These are phyloP conservation scores for Gracilaria caudata DNA, from an alignment of 23 red algal species.

Conservation along the genomic window DNA sequence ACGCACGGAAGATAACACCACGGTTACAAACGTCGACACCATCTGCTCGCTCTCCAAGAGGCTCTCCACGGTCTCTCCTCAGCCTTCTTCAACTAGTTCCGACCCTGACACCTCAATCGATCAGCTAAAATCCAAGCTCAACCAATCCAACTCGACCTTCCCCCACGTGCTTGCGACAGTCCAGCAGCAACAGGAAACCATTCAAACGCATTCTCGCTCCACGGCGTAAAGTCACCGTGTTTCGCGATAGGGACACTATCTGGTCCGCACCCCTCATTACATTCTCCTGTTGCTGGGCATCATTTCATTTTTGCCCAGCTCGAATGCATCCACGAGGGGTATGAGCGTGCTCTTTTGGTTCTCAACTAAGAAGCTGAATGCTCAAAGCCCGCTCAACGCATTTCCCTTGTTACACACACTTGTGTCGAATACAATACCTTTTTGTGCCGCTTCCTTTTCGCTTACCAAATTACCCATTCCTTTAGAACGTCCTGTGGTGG, in stretches of 20 bases:
- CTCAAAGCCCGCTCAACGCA: not conserved
- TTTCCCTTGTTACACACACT: not conserved
- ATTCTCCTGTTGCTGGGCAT: not conserved
- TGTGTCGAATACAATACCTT: not conserved
- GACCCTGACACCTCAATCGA: conserved; percentile 5
- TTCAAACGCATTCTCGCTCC: conserved; percentile 31
- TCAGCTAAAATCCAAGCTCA: conserved; percentile 30
- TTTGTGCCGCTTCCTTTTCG: not conserved
- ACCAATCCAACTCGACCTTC: conserved; percentile 23
- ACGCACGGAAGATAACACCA: not conserved
- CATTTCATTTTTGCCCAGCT: not conserved
- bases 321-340: no score
- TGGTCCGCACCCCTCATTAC: not conserved
- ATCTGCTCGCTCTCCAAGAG: not conserved
- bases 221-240: not conserved
- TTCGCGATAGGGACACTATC: not conserved
- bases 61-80: conserved; percentile 3
- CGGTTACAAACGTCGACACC: conserved; percentile 3
- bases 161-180: conserved; percentile 30
- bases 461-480: not conserved
- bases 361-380: no score
- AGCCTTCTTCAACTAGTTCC: not conserved
- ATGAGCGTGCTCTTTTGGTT: no score
- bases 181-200: conserved; percentile 51
- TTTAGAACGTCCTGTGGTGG: not conserved